These are phyloP conservation scores for Trametes maxima DNA, from an alignment of 768 basidiomycete genomes.

Conservation along the genomic window DNA sequence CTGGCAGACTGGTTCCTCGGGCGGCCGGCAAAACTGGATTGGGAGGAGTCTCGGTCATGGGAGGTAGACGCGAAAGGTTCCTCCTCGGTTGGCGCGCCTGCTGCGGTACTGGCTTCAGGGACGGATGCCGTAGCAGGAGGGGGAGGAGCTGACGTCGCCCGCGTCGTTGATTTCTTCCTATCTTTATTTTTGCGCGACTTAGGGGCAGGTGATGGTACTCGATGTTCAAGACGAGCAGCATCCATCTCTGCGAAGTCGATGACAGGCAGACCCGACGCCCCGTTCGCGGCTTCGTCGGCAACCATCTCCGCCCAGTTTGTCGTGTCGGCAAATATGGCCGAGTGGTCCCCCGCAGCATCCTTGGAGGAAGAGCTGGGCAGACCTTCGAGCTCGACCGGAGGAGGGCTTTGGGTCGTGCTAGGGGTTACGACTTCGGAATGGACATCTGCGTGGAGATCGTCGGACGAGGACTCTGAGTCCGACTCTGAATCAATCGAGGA, in stretches of 20 bases:
- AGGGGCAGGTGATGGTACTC: conserved; percentile 21
- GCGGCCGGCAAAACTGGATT: conserved; percentile 35
- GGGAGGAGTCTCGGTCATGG: conserved; percentile 31
- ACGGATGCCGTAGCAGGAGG: conserved; percentile 35
- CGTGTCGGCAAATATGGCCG: conserved; percentile 50
- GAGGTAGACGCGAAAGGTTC: conserved; percentile 46
- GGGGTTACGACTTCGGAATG: conserved; percentile 64
- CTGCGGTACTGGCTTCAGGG: conserved; percentile 27
- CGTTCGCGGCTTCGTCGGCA: conserved; percentile 67
- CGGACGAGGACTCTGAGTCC: conserved; percentile 64
- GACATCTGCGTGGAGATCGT: conserved; percentile 55
- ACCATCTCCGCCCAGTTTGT: conserved; percentile 86
- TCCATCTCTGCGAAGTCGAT: conserved; percentile 74
- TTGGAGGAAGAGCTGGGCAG: conserved; percentile 25
- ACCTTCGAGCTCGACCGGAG: conserved; percentile 28
- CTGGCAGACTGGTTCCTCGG: conserved; percentile 65
- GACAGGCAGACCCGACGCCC: conserved; percentile 70
- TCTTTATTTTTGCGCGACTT: conserved; percentile 31
- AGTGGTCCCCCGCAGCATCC: conserved; percentile 34
- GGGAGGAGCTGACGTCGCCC: conserved; percentile 38
- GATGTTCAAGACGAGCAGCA: conserved; percentile 34
- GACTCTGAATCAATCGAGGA: conserved; percentile 69
- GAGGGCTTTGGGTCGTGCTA: conserved; percentile 64
- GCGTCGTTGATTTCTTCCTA: conserved; percentile 36
- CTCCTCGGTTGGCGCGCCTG: conserved; percentile 30